A percentile compares a stretch with the other conserved stretches of the same genome.
phyloP scores from a whole-genome alignment of 108 stramenopile genomes.

The Skeletonema tropicum region DNA sequence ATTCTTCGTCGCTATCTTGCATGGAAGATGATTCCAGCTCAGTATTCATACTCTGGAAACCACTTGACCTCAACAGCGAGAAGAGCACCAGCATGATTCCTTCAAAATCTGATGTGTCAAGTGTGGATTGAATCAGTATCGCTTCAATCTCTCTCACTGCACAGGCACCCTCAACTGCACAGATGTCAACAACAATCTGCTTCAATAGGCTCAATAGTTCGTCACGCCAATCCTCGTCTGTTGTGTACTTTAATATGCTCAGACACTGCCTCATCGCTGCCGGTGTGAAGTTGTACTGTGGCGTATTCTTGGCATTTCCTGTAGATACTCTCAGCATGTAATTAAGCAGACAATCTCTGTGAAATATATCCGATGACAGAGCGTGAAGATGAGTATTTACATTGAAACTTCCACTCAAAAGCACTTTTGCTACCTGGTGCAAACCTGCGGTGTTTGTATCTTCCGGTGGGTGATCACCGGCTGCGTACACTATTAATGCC shows the following conservation, averaged over 20 bases:
- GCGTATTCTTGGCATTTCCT: background rate
- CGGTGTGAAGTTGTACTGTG: background rate
- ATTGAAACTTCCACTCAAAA: conserved; percentile 13
- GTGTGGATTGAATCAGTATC: conserved; percentile 3
- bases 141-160: conserved; percentile 4
- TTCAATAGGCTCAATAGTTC: conserved; percentile 12
- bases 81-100: conserved; percentile 12
- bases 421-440: conserved; percentile 15
- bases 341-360: background rate
- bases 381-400: conserved; percentile 9
- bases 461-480: background rate
- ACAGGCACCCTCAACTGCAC: conserved; percentile 27
- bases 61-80: conserved; percentile 9
- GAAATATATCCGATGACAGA: conserved; percentile 19
- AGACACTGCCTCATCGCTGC: conserved; percentile 30
- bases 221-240: background rate
- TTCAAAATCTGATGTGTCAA: conserved; percentile 11
- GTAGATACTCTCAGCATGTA: background rate
- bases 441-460: conserved; percentile 20
- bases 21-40: background rate
- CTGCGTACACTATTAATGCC: conserved; percentile 32
- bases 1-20: background rate
- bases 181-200: conserved; percentile 14
- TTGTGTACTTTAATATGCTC: conserved; percentile 35
- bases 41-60: background rate